Evolutionary conservation across 495 filamentous ascomycete genomes (phyloP).

Genomic region (Penicillium salamii): DNA sequence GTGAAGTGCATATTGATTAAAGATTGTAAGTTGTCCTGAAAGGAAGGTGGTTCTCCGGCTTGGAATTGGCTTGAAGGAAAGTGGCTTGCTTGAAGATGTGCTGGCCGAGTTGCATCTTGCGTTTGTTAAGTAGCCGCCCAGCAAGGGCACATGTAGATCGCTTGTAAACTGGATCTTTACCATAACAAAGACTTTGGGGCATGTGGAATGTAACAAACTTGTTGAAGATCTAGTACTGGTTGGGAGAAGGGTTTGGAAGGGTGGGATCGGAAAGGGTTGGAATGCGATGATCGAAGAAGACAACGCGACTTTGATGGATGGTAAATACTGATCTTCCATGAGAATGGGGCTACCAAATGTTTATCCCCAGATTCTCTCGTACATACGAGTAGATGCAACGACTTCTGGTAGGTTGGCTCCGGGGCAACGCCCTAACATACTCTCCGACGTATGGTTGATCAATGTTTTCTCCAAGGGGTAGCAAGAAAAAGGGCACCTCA

Average conservation of each 20-base stretch:
- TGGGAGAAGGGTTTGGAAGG: background rate
- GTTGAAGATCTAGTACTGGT: background rate
- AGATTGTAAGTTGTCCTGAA: background rate
- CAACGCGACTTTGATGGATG: background rate
- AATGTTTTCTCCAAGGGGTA: background rate
- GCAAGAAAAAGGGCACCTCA: background rate
- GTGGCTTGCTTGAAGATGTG: no score
- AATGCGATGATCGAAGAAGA: conserved; percentile 9
- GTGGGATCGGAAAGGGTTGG: conserved; percentile 9
- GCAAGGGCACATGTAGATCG: conserved; percentile 6
- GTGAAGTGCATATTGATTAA: conserved; percentile 16
- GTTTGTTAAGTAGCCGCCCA: conserved; percentile 14
- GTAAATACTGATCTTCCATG: background rate
- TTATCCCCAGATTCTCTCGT: no score
- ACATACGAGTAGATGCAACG: no score
- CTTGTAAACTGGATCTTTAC: conserved; percentile 10
- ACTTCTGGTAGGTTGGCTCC: no score
- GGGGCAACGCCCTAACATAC: background rate
- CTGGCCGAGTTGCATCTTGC: background rate
- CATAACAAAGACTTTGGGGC: background rate
- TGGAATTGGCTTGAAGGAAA: conserved; percentile 2
- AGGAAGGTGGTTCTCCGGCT: conserved; percentile 5
- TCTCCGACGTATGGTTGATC: background rate
- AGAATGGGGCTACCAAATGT: conserved; percentile 1
- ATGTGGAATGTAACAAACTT: conserved; percentile 11